phyloP scores from a whole-genome alignment of 148 eudicot species.

The Vaccinium myrtillus region DNA sequence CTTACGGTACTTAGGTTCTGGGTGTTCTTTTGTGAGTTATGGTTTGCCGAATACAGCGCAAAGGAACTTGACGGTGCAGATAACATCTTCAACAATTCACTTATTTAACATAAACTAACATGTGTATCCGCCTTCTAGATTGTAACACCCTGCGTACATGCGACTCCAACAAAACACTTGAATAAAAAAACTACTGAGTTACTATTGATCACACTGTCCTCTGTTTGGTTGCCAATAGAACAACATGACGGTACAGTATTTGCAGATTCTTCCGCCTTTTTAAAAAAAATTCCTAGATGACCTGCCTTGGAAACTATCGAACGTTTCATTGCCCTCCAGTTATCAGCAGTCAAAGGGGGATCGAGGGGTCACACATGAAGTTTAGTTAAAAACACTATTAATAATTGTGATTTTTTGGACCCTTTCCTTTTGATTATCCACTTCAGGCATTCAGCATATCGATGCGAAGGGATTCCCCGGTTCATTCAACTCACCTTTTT shows the following conservation, averaged over 20 bases:
- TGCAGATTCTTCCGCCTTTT: background rate
- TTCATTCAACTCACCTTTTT: background rate
- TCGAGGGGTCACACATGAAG: background rate
- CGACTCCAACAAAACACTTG: background rate
- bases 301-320: background rate
- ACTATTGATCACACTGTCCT: background rate
- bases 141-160: background rate
- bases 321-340: background rate
- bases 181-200: background rate
- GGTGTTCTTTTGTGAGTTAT: background rate
- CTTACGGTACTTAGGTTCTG: background rate
- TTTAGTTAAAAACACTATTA: background rate
- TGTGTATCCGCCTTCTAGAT: background rate
- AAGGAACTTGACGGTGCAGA: background rate
- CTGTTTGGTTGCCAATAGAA: background rate
- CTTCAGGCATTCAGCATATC: background rate
- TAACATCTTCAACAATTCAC: background rate
- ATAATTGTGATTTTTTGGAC: background rate
- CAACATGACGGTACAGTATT: background rate
- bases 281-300: background rate
- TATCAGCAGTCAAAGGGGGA: background rate
- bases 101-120: background rate
- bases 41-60: background rate
- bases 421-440: background rate
- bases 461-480: background rate